Percentiles rank a stretch among this genome's conserved stretches.
Conservation (phyloP, 2,329 filamentous ascomycete species). For the Xenoacremonium recifei region DNA sequence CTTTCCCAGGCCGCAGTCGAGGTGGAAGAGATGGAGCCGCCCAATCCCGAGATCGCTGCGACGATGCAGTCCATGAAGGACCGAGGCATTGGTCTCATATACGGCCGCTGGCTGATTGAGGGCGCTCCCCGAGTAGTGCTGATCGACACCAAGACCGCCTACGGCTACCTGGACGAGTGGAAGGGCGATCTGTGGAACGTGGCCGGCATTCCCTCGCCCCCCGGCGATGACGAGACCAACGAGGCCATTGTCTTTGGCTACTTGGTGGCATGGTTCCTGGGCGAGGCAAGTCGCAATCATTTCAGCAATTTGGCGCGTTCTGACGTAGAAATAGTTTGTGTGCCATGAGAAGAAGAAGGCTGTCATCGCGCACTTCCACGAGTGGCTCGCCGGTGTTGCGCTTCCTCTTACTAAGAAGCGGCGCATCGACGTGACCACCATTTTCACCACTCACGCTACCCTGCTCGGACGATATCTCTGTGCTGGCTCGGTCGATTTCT, state of each 20-base stretch:
- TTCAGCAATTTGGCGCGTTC: slow-evolving; percentile 5
- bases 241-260: slow-evolving; percentile 98
- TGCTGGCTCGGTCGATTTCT: slow-evolving; percentile 96
- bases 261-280: slow-evolving; percentile 94
- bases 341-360: slow-evolving; percentile 88
- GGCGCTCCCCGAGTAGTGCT: slow-evolving; percentile 90
- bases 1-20: slow-evolving; percentile 88
- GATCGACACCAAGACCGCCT: slow-evolving; percentile 92
- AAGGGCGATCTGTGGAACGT: slow-evolving; percentile 93
- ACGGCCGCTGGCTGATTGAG: slow-evolving; percentile 96
- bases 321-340: slow-evolving; percentile 65
- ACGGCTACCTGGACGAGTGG: slow-evolving; percentile 92
- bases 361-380: slow-evolving; percentile 97
- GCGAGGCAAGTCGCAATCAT: slow-evolving; percentile 67
- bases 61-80: slow-evolving; percentile 94
- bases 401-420: slow-evolving; percentile 90
- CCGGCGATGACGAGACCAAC: slow-evolving; percentile 90
- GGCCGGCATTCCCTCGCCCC: slow-evolving; percentile 89
- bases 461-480: slow-evolving; percentile 94
- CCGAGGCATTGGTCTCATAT: slow-evolving; percentile 83
- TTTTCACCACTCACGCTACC: slow-evolving; percentile 97
- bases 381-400: slow-evolving; percentile 95
- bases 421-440: slow-evolving; percentile 93
- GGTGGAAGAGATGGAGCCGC: slow-evolving; percentile 88
- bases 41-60: slow-evolving; percentile 71